Evolutionary conservation across 2,329 filamentous ascomycete genomes (phyloP).

Genomic region (Beauveria australis): DNA sequence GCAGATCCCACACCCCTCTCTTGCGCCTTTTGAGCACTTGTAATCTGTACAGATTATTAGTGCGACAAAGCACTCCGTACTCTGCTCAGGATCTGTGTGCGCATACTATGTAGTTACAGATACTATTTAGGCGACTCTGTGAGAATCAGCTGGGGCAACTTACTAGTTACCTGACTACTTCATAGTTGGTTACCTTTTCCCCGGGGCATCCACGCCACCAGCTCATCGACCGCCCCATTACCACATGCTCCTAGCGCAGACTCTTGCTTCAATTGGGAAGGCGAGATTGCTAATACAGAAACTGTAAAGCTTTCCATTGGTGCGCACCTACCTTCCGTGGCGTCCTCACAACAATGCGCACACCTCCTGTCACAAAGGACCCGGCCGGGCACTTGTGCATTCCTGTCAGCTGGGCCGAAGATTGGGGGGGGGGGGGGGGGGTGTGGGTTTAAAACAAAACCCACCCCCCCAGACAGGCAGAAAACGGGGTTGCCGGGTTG

Average conservation of each 20-base stretch:
- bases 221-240: not conserved
- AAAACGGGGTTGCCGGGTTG: too few relatives aligned
- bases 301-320: not conserved
- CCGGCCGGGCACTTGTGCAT: not conserved
- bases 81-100: too few relatives aligned
- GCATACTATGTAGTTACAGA: too few relatives aligned
- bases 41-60: too few relatives aligned
- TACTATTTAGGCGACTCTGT: not conserved
- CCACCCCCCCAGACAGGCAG: too few relatives aligned
- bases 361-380: not conserved
- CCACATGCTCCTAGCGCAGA: not conserved
- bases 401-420: not conserved
- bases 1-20: too few relatives aligned
- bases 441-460: too few relatives aligned
- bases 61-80: too few relatives aligned
- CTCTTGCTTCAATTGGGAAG: not conserved
- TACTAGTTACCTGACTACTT: too few relatives aligned
- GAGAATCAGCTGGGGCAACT: constrained; percentile 6
- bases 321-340: not conserved
- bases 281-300: not conserved
- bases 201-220: not conserved
- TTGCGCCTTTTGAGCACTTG: too few relatives aligned
- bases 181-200: not conserved
- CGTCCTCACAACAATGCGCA: not conserved
- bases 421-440: not conserved